Conservation (phyloP, 108 stramenopile species). For the Cyclotella cryptica region DNA sequence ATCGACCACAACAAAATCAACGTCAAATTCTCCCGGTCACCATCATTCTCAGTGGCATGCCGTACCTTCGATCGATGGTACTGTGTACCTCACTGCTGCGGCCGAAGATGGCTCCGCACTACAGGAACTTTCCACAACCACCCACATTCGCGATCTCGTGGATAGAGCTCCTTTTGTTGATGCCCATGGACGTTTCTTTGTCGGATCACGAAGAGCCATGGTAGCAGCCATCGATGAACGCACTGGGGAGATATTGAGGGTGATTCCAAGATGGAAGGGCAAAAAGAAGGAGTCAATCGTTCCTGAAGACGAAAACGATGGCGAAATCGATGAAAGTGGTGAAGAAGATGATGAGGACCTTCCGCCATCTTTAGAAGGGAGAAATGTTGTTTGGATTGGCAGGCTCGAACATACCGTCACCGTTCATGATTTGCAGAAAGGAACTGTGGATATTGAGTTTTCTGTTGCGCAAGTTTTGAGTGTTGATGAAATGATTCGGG, state of each 20-base stretch:
- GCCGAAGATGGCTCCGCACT: constrained; percentile 6
- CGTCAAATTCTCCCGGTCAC: constrained; percentile 29
- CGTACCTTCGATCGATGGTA: constrained; percentile 85
- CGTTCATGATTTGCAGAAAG: constrained; percentile 78
- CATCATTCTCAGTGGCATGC: constrained; percentile 57
- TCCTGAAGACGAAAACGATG: constrained; percentile 29
- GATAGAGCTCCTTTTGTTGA: constrained; percentile 84
- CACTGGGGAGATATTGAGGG: constrained; percentile 79
- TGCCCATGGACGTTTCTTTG: constrained; percentile 72
- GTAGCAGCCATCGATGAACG: constrained; percentile 73
- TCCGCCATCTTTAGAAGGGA: constrained; percentile 49
- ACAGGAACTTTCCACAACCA: constrained; percentile 59
- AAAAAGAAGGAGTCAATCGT: constrained; percentile 3
- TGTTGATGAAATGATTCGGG: constrained; percentile 76
- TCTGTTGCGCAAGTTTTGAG: constrained; percentile 70
- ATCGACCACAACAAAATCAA: constrained; percentile 74
- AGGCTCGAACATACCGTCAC: constrained; percentile 77
- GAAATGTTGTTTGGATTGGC: constrained; percentile 87
- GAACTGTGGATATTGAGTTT: constrained; percentile 74
- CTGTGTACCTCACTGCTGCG: constrained; percentile 70
- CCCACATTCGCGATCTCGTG: constrained; percentile 74
- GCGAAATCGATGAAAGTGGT: constrained; percentile 1
- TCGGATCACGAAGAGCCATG: constrained; percentile 67
- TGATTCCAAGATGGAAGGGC: constrained; percentile 61
- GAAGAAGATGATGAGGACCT: constrained; percentile 42